phyloP scores from a whole-genome alignment of 495 filamentous ascomycete species.

The Pyrenula massariospora region DNA sequence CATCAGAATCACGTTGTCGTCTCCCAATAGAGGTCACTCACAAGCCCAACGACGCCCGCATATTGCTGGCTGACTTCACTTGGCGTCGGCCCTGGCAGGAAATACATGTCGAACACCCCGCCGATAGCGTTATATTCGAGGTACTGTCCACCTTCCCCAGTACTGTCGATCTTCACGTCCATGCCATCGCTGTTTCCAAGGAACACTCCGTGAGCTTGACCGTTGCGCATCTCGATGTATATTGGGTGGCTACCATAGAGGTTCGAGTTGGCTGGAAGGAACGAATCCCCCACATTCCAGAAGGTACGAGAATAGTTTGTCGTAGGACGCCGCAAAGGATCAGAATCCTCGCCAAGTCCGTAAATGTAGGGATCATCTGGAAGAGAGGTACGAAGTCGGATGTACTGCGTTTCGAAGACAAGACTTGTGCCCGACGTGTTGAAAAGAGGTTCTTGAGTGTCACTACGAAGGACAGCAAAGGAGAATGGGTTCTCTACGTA shows the following conservation, averaged over 20 bases:
- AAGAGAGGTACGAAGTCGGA: constrained; percentile 57
- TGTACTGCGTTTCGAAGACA: constrained; percentile 70
- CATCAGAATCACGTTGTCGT: neutral
- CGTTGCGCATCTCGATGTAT: constrained; percentile 65
- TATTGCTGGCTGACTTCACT: constrained; percentile 67
- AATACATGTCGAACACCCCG: constrained; percentile 77
- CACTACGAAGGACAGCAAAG: constrained; percentile 58
- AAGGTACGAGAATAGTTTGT: constrained; percentile 69
- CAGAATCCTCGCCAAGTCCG: constrained; percentile 70
- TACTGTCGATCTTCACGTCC: constrained; percentile 72
- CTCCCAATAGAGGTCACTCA: neutral
- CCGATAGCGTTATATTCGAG: constrained; percentile 78
- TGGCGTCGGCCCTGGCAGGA: constrained; percentile 62
- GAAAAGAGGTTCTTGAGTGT: constrained; percentile 57
- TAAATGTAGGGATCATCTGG: constrained; percentile 61
- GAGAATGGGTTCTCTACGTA: constrained; percentile 60
- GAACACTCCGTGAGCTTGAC: constrained; percentile 72
- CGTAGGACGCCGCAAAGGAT: constrained; percentile 58
- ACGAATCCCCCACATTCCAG: constrained; percentile 68
- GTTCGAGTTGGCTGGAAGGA: constrained; percentile 55
- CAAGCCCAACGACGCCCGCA: constrained; percentile 49
- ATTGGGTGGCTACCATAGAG: constrained; percentile 77
- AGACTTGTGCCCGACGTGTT: constrained; percentile 58
- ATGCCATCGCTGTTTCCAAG: constrained; percentile 76
- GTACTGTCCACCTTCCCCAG: constrained; percentile 42